Base-by-base conservation (phyloP, 2,329 filamentous ascomycete species). In the Fusarium redolens region DNA sequence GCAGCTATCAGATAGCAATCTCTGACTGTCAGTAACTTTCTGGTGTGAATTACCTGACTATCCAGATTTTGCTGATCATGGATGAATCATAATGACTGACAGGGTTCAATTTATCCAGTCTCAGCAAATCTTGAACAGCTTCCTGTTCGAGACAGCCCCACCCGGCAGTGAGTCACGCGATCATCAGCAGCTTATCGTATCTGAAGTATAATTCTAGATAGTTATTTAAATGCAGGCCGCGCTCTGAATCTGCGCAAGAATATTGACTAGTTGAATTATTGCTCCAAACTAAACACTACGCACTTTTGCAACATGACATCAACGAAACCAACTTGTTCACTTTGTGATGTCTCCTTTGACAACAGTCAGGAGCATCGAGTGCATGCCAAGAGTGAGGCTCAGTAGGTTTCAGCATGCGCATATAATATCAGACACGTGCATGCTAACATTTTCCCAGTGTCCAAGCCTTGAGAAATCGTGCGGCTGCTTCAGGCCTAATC, bases 331-430 rank as follows among this genome's bases (percentile, higher is more conserved):
- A 28, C n/a, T 2, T 69, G 66, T 38, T 69, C 65, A 4, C 40
- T 69, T 13, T 69, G 66, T 4, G 13, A 40, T 14, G 8, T 69
- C 20, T 40, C 58, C 4, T 69, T 69, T 15, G 59, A 65, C 15
- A 69, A 43, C 3, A 65, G 58, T 13, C 50, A 25, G 2, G 65
- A 69, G 13, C 66, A 69, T 9, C 62, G 66, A 20, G n/a, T 37
- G 5, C 66, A 69, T 20, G 66, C 66, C 7, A 69, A 69, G 40
- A 69, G 58, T 12, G 59, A 65, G 13, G 13, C 45, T 13, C 66
- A 69, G 66, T 69, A 25, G 58, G 66, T 43, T 5, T 11, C 1
- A 18, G 9, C 8, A 13, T 5, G 1, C 2, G 5, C 4, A 20
- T 3, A 1, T 0, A 15, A 55, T 18, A 6, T 1, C 2, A 15